Base-by-base conservation (phyloP, 1,284 basidiomycete species). In the Taiwanofungus camphoratus region DNA sequence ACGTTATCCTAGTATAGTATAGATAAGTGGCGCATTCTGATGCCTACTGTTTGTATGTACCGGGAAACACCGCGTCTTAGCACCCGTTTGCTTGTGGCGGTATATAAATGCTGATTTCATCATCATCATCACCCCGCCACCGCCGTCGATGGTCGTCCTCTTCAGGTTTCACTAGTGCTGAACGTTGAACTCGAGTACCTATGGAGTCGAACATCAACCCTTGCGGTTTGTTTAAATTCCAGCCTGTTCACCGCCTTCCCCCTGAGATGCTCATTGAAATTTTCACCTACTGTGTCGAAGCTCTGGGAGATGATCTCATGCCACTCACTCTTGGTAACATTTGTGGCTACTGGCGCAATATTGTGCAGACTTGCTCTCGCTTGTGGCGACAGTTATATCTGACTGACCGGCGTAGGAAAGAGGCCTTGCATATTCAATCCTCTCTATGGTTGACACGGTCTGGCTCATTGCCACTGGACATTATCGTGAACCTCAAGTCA, bases 231-330 rank as follows among this genome's bases (percentile, higher is more conserved):
- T 23, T 33, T 8, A 26, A 20, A 15, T 23, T 13, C 19, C 9
- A 18, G 20, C 45, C 54, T 41, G 55, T 68, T 52, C 36, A 52
- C 41, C 30, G 50, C 38, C 57, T 84, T 41, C 84, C 84, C 0
- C 63, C 74, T 9, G 83, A 87, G 50, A 60, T 87, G 8, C 69
- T 87, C 39, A 70, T 77, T 52, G 71, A 80, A 44, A 74, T 83
- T 40, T 84, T 84, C 61, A 58, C 63, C 3, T 63, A 64, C 26
- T 74, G 70, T 52, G 65, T 56, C 6, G 53, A 59, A 35, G 41
- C 41, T 5, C 48, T 67, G 4, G 55, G 58, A 6, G 64, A 64
- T 36, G 65, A 71, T 18, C 61, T 76, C 23, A 63, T 69, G 0
- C 73, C 74, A 3, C 57, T 82, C 41, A 58, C 57, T 18, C 52